These are phyloP conservation scores for Euphorbia celastroides DNA, from an alignment of 441 rosid species.

Conservation along the genomic window DNA sequence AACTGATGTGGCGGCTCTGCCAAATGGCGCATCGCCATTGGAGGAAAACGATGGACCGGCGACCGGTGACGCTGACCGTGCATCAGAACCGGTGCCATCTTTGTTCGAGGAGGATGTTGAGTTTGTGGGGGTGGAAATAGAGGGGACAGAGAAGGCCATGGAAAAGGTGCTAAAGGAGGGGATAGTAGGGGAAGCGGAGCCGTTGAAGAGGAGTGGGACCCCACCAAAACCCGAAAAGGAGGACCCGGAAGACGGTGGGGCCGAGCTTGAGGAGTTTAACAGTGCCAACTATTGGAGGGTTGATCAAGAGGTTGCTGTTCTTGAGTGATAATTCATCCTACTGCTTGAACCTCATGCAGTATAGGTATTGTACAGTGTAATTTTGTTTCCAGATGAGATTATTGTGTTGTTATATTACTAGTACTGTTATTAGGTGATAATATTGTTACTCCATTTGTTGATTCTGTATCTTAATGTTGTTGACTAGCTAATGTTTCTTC, in stretches of 20 bases:
- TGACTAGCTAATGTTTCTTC: conserved; percentile 15
- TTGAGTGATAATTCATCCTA: too few species aligned
- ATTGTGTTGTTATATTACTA: too few species aligned
- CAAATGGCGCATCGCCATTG: conserved; percentile 46
- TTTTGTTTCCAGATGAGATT: conserved; percentile 23
- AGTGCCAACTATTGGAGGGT: conserved; percentile 92
- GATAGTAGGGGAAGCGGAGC: conserved; percentile 94
- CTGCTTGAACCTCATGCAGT: too few species aligned
- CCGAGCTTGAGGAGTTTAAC: conserved; percentile 75
- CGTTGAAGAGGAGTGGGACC: conserved; percentile 48
- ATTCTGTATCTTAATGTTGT: conserved; percentile 12
- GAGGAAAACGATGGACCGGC: too few species aligned
- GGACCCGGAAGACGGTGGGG: too few species aligned
- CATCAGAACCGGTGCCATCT: too few species aligned
- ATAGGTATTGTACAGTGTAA: conserved; percentile 21
- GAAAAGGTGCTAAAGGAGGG: conserved; percentile 91
- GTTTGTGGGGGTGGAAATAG: conserved; percentile 86
- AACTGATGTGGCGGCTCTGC: conserved; percentile 28
- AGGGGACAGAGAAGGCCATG: conserved; percentile 95
- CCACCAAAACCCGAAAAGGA: conserved; percentile 56
- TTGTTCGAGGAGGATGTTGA: conserved; percentile 96
- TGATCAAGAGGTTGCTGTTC: conserved; percentile 79
- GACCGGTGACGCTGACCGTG: too few species aligned
- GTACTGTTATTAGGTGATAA: conserved; percentile 21
- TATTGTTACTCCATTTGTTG: conserved; percentile 22